These are phyloP conservation scores for Xanthoparmelia taractica DNA, from an alignment of 495 filamentous ascomycete species.

Conservation along the genomic window DNA sequence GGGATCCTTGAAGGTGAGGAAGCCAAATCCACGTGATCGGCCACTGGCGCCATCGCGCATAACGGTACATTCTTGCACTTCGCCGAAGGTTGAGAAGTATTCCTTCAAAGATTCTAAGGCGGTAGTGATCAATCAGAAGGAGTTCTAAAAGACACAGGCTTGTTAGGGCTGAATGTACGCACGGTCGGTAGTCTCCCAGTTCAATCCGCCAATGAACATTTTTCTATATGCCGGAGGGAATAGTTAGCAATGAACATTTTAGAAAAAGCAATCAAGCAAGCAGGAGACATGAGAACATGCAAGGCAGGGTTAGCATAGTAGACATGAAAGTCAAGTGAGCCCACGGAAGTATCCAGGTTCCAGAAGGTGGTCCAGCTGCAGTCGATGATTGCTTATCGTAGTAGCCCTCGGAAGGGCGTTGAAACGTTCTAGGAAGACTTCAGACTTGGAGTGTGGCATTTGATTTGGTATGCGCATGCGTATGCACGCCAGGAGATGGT, in stretches of 20 bases:
- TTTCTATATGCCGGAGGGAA: constrained; percentile 54
- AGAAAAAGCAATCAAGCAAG: background rate
- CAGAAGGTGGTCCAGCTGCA: background rate
- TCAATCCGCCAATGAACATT: constrained; percentile 98
- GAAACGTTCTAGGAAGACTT: background rate
- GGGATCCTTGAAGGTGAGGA: constrained; percentile 94
- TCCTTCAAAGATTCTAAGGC: constrained; percentile 85
- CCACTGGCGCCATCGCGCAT: constrained; percentile 95
- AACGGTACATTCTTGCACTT: constrained; percentile 94
- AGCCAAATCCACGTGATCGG: constrained; percentile 90
- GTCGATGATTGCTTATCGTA: background rate
- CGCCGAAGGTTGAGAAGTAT: constrained; percentile 97
- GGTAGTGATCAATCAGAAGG: constrained; percentile 16
- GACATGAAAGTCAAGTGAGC: background rate
- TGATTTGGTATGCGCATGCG: background rate
- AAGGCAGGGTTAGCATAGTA: background rate
- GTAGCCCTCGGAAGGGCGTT: background rate
- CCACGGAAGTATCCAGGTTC: background rate
- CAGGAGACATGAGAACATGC: background rate
- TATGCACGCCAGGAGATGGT: background rate
- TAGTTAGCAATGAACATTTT: constrained; percentile 15
- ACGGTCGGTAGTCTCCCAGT: constrained; percentile 99
- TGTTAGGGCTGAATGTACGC: constrained; percentile 36
- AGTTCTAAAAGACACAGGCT: background rate
- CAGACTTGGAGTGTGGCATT: background rate